A percentile compares a stretch with the other conserved stretches of the same genome.
Evolutionary conservation across 306 rosid genomes (phyloP).

Genomic region (Cotoneaster glaucophyllus): DNA sequence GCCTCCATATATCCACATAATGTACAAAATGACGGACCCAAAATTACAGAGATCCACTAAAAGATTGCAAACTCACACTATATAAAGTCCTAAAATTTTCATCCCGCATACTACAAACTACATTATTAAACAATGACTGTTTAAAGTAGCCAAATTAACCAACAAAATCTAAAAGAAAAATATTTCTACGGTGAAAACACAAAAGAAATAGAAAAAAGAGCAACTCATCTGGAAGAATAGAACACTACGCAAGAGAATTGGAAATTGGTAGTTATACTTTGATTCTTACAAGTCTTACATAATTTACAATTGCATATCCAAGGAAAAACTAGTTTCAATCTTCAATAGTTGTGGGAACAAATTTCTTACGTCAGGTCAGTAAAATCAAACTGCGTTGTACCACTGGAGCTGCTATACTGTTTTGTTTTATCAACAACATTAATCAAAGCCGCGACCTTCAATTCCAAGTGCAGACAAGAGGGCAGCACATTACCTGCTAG

Average conservation of each 20-base stretch:
- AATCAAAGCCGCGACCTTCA: slow-evolving; percentile 27
- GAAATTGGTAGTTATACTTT: background rate
- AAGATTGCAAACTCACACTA: background rate
- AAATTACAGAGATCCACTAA: background rate
- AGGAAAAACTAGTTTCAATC: background rate
- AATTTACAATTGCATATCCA: slow-evolving; percentile 2
- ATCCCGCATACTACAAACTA: background rate
- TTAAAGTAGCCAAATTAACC: too few species aligned
- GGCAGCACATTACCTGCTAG: slow-evolving; percentile 33
- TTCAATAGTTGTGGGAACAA: slow-evolving; percentile 7
- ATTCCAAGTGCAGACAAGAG: slow-evolving; percentile 17
- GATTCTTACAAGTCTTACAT: background rate
- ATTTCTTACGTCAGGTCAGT: slow-evolving; percentile 72
- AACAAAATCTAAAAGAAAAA: background rate
- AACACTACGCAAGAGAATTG: background rate
- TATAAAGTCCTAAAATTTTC: background rate
- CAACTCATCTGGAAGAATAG: background rate
- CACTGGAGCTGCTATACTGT: slow-evolving; percentile 39
- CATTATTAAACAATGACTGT: too few species aligned
- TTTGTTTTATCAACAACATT: slow-evolving; percentile 28
- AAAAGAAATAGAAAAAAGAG: background rate
- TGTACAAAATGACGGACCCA: background rate
- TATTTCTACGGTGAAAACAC: background rate
- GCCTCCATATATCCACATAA: background rate
- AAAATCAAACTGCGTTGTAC: slow-evolving; percentile 39